Evolutionary conservation across 495 filamentous ascomycete genomes (phyloP).

Genomic region (Aspergillus panamensis): DNA sequence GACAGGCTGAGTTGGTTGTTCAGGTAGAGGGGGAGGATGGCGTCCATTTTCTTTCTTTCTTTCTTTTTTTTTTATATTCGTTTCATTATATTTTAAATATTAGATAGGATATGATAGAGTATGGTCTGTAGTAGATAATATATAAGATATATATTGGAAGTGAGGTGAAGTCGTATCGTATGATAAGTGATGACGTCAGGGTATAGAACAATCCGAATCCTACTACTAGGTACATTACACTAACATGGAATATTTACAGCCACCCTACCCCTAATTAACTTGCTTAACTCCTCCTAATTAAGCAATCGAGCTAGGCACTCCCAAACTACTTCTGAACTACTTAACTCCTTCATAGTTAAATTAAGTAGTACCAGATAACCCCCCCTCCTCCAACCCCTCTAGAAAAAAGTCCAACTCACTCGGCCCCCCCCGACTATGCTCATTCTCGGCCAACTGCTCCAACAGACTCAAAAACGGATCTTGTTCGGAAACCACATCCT

Average conservation of each 20-base stretch:
- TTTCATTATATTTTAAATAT: too few relatives aligned
- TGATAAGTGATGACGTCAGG: slow-evolving; percentile 2
- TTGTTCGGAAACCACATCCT: slow-evolving; percentile 51
- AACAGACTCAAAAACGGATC: slow-evolving; percentile 77
- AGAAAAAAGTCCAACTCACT: slow-evolving; percentile 74
- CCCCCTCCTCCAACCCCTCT: slow-evolving; percentile 20
- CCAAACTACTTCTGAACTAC: too few relatives aligned
- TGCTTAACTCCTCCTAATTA: background rate
- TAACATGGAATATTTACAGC: too few relatives aligned
- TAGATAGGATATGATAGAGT: too few relatives aligned
- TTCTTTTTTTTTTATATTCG: too few relatives aligned
- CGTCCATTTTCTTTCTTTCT: background rate
- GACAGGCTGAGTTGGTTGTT: slow-evolving; percentile 8
- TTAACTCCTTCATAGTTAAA: background rate
- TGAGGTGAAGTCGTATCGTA: background rate
- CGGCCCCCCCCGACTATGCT: slow-evolving; percentile 55
- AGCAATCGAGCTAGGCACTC: too few relatives aligned
- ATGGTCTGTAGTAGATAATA: too few relatives aligned
- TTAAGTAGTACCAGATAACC: background rate
- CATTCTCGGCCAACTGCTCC: slow-evolving; percentile 78
- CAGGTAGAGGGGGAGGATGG: slow-evolving; percentile 16
- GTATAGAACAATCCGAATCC: background rate
- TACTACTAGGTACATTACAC: background rate
- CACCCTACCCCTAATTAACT: background rate
- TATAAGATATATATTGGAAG: too few relatives aligned